Evolutionary conservation across 108 stramenopile species (phyloP), one percentile per base, ranked within the genome.

Genomic region (Skeletonema marinoi): DNA sequence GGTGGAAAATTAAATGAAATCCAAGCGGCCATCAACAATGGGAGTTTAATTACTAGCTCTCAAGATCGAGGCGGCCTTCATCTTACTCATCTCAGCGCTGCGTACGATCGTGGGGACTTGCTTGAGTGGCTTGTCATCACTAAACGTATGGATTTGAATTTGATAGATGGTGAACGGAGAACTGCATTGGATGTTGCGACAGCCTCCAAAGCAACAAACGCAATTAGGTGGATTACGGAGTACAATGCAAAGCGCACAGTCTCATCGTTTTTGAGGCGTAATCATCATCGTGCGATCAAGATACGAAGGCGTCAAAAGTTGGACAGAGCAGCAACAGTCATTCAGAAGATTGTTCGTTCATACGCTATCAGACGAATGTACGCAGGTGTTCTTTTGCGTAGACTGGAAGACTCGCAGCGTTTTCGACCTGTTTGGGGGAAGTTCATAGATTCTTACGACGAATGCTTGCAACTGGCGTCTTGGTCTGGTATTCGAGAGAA

Each of bases 351-450:
- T 4, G 14, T 48, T 25, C 60, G 71, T 19, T 60, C 59, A 16
- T 32, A 63, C 60, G 29, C 25, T 31, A 65, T 35, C 11, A 32
- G 71, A 3, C 44, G 32, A 38, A 11, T 73, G 3, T 50, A 63
- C 32, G 10, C 32, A 2, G 5, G 16, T 50, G 32, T 16, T 2
- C 44, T 73, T 12, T 7, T 39, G 12, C 44, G 32, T 2, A 25
- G 63, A 31, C 19, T 73, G 4, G 71, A 65, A 63, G 71, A 73
- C 2, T 73, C 61, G 6, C 61, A 48, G 6, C 71, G 71, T 32
- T 65, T 73, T 17, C 6, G 25, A 31, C 21, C 61, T 29, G 39
- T 48, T 3, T 73, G 71, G 71, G 64, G 14, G 10, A 19, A 25
- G 62, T 46, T 3, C 9, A 11, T 54, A 4, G 5, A 1, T 54